Conservation (phyloP, 148 eudicot species). For the Persicaria tinctoria region DNA sequence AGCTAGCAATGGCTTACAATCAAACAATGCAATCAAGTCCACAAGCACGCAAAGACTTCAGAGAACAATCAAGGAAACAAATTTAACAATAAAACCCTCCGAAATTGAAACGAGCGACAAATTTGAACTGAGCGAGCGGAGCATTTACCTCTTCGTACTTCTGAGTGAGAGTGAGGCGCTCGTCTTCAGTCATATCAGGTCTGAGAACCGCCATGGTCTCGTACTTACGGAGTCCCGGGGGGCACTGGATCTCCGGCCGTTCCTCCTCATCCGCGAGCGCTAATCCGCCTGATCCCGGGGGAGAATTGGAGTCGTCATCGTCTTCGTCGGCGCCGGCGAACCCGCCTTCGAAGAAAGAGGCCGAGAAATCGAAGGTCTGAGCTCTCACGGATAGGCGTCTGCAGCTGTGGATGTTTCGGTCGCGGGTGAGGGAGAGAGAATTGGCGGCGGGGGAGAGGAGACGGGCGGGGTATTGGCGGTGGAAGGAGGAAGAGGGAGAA, state of each 20-base stretch:
- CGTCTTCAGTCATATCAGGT: constrained; percentile 96
- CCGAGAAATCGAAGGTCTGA: constrained; percentile 50
- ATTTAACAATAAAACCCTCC: not conserved
- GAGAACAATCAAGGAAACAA: not conserved
- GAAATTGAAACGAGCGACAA: not conserved
- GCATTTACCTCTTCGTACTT: constrained; percentile 73
- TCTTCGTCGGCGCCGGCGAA: constrained; percentile 25
- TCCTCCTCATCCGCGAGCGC: constrained; percentile 31
- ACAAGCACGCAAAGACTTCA: not conserved
- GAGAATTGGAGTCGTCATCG: constrained; percentile 34
- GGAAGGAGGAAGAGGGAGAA: constrained; percentile 17
- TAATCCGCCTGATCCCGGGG: constrained; percentile 24
- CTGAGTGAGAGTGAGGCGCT: constrained; percentile 71
- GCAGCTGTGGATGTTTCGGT: not conserved
- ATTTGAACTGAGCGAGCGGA: not conserved
- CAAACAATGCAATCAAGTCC: not conserved
- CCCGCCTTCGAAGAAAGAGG: constrained; percentile 67
- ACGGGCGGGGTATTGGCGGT: constrained; percentile 16
- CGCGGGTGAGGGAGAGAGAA: not conserved
- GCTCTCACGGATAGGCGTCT: constrained; percentile 18
- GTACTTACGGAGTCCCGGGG: constrained; percentile 82
- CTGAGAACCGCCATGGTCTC: constrained; percentile 84
- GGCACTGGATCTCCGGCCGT: constrained; percentile 71
- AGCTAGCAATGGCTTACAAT: not conserved
- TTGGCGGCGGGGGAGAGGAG: not conserved